A percentile compares a stretch with the other conserved stretches of the same genome.
phyloP scores from a whole-genome alignment of 148 eudicot genomes.

The Cornus kousa region DNA sequence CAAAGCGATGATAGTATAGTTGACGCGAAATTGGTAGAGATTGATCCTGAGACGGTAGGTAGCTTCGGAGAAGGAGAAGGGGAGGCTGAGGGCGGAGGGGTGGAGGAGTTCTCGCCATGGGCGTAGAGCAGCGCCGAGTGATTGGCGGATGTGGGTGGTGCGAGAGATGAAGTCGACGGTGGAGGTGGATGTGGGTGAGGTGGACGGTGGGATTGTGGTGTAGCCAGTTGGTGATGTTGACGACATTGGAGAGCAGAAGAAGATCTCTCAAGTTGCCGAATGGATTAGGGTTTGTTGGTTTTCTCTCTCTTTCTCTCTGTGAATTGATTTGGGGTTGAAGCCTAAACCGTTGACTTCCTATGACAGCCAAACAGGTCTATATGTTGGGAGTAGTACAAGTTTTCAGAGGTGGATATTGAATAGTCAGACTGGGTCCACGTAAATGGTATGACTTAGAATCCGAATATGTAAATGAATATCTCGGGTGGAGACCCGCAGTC shows the following conservation, averaged over 20 bases:
- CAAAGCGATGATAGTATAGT: slow-evolving; percentile 32
- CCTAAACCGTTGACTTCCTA: neutral
- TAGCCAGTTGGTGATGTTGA: neutral
- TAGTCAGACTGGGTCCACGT: no score
- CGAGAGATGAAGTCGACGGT: neutral
- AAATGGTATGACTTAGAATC: no score
- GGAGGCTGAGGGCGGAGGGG: slow-evolving; percentile 28
- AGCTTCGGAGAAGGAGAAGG: slow-evolving; percentile 36
- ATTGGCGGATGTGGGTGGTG: slow-evolving; percentile 16
- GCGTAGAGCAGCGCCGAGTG: slow-evolving; percentile 14
- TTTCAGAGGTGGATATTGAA: no score
- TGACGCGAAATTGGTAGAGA: slow-evolving; percentile 42
- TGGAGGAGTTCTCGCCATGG: slow-evolving; percentile 46
- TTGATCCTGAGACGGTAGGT: slow-evolving; percentile 29
- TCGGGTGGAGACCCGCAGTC: no score
- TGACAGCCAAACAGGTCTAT: no score
- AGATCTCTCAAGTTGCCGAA: neutral
- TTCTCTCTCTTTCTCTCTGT: neutral
- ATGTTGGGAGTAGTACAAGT: no score
- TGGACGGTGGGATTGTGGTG: neutral
- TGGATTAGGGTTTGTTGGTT: neutral
- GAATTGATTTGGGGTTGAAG: neutral
- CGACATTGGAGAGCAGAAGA: neutral
- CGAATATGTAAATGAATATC: no score
- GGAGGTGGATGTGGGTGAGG: neutral